Conservation (phyloP, 371 early-diverging fungal species). For the Rhizopus stolonifer region DNA sequence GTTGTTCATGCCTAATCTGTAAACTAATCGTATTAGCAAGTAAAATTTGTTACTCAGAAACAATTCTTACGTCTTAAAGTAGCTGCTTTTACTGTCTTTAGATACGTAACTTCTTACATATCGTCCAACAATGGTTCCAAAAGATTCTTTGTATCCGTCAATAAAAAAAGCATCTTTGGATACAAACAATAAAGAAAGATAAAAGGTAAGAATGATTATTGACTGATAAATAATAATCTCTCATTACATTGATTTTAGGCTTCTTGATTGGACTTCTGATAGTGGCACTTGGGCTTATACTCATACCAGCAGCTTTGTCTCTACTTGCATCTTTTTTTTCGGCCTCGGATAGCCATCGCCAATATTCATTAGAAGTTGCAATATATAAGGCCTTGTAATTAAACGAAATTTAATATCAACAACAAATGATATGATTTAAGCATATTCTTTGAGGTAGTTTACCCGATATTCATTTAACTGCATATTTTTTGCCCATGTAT, state of each 20-base stretch:
- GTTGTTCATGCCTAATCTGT: constrained; percentile 14
- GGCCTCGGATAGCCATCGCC: constrained; percentile 11
- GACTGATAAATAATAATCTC: constrained; percentile 14
- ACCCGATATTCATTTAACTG: constrained; percentile 12
- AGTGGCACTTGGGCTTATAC: constrained; percentile 5
- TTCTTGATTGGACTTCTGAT: constrained; percentile 14
- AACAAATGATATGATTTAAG: constrained; percentile 6
- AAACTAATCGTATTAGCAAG: constrained; percentile 12
- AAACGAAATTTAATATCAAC: constrained; percentile 11
- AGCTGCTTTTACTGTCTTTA: constrained; percentile 7
- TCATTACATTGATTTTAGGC: constrained; percentile 11
- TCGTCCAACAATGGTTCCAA: constrained; percentile 16
- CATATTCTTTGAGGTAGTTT: constrained; percentile 10
- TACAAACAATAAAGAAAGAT: constrained; percentile 12
- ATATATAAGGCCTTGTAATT: constrained; percentile 7
- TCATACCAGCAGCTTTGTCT: constrained; percentile 8
- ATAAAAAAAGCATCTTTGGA: constrained; percentile 12
- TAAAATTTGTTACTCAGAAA: constrained; percentile 10
- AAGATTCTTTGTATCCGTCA: constrained; percentile 17
- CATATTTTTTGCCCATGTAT: constrained; percentile 17
- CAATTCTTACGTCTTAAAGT: constrained; percentile 14
- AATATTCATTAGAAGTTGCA: constrained; percentile 11
- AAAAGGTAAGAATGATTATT: constrained; percentile 14
- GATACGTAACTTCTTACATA: constrained; percentile 15
- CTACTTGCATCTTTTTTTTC: constrained; percentile 13